These are phyloP conservation scores for Fibroporia radiculosa DNA, from an alignment of 768 basidiomycete species.

Conservation along the genomic window DNA sequence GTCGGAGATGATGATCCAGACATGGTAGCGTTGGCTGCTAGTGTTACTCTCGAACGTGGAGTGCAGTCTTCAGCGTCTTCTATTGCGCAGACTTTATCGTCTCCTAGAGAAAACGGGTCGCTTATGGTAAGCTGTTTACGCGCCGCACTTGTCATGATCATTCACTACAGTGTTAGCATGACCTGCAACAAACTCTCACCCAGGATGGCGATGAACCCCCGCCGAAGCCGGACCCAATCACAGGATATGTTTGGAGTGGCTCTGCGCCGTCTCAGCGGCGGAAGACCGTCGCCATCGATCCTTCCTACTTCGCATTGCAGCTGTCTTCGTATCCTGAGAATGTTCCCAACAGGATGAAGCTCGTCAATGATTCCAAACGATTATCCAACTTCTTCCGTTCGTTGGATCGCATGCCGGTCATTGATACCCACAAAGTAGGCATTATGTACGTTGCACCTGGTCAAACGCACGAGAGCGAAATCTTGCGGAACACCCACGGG, in stretches of 20 bases:
- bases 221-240: slow-evolving; percentile 72
- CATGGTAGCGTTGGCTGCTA: slow-evolving; percentile 58
- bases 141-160: too few relatives aligned
- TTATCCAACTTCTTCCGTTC: slow-evolving; percentile 54
- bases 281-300: slow-evolving; percentile 80
- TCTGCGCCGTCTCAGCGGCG: slow-evolving; percentile 83
- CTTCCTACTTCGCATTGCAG: slow-evolving; percentile 79
- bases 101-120: not conserved
- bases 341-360: slow-evolving; percentile 37
- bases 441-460: slow-evolving; percentile 94
- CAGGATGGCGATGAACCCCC: too few relatives aligned
- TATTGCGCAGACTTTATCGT: not conserved
- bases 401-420: slow-evolving; percentile 84
- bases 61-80: not conserved
- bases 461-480: slow-evolving; percentile 77
- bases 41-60: slow-evolving; percentile 64
- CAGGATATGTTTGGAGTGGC: slow-evolving; percentile 84
- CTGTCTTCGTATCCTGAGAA: slow-evolving; percentile 66
- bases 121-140: not conserved
- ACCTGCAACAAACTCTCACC: not conserved
- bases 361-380: slow-evolving; percentile 43
- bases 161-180: too few relatives aligned
- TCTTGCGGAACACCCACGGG: slow-evolving; percentile 84
- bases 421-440: slow-evolving; percentile 95
- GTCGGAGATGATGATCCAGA: slow-evolving; percentile 84